Conservation (phyloP, 140 eudicot species). For the Oenanthe javanica region DNA sequence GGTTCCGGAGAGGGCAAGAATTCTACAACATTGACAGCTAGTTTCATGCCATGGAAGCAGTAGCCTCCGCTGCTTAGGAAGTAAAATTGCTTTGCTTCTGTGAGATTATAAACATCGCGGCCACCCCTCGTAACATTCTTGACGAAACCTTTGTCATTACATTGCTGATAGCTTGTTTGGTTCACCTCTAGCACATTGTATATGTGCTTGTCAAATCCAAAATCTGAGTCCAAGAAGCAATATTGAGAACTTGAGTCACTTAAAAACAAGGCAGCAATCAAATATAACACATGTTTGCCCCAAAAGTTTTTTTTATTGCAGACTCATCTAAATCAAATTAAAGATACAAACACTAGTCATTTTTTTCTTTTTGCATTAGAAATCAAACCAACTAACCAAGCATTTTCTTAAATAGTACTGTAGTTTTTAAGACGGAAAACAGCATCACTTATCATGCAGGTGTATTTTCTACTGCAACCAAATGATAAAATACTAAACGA, state of each 20-base stretch:
- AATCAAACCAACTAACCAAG: neutral
- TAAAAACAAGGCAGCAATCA: neutral
- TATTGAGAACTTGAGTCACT: neutral
- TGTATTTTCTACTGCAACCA: neutral
- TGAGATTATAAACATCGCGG: slow-evolving; percentile 60
- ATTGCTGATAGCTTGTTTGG: slow-evolving; percentile 34
- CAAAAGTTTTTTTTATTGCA: neutral
- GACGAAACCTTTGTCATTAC: slow-evolving; percentile 42
- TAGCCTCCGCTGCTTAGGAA: slow-evolving; percentile 63
- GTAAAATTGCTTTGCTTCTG: slow-evolving; percentile 42
- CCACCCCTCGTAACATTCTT: slow-evolving; percentile 55
- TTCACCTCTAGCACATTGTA: slow-evolving; percentile 58
- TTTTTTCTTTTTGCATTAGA: too few relatives aligned
- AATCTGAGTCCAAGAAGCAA: slow-evolving; percentile 28
- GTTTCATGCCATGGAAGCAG: slow-evolving; percentile 55
- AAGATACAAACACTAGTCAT: neutral
- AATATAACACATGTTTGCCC: neutral
- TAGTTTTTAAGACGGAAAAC: neutral
- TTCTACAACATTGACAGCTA: slow-evolving; percentile 40
- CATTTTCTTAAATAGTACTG: neutral
- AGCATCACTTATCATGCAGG: neutral
- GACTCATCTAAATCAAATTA: neutral
- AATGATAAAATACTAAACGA: neutral
- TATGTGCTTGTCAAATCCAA: slow-evolving; percentile 38
- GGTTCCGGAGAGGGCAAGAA: slow-evolving; percentile 29